A percentile compares a stretch with the other conserved stretches of the same genome.
phyloP scores from a whole-genome alignment of 352 stramenopile species.

The Globisporangium cylindrosporum region DNA sequence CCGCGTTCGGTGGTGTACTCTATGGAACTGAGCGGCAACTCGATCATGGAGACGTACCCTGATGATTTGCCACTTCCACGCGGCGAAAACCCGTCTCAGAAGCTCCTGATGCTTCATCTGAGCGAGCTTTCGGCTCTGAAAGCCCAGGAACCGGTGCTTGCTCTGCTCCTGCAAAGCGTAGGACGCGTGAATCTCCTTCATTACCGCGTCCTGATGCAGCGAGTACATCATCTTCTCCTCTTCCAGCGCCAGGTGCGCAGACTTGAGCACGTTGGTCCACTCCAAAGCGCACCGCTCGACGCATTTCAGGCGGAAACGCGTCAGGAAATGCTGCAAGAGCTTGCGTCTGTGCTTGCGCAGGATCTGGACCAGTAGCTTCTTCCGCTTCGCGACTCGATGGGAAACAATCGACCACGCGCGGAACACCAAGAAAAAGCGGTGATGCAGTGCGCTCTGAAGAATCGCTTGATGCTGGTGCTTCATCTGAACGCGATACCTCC shows the following conservation, averaged over 20 bases:
- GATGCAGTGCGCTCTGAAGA: background rate
- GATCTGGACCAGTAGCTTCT: background rate
- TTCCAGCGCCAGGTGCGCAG: slow-evolving; percentile 36
- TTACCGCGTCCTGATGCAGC: slow-evolving; percentile 30
- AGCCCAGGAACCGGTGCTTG: slow-evolving; percentile 17
- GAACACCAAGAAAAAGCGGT: background rate
- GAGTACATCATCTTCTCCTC: slow-evolving; percentile 39
- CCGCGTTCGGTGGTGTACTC: slow-evolving; percentile 10
- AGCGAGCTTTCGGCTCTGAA: slow-evolving; percentile 15
- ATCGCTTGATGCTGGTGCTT: background rate
- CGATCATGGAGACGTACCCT: slow-evolving; percentile 11
- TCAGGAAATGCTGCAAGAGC: slow-evolving; percentile 14
- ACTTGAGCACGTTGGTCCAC: slow-evolving; percentile 39
- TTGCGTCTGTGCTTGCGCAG: background rate
- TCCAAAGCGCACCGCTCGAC: slow-evolving; percentile 27
- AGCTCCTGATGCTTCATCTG: slow-evolving; percentile 20
- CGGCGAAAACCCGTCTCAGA: slow-evolving; percentile 17
- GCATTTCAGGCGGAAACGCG: slow-evolving; percentile 29
- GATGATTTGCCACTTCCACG: slow-evolving; percentile 20
- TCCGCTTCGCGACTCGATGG: background rate
- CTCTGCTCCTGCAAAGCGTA: slow-evolving; percentile 24
- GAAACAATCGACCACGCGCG: slow-evolving; percentile 9
- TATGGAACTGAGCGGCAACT: slow-evolving; percentile 25
- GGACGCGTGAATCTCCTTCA: slow-evolving; percentile 30
- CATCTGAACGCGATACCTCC: background rate